Conservation (phyloP, 306 rosid genomes). For the Morella rubra region DNA sequence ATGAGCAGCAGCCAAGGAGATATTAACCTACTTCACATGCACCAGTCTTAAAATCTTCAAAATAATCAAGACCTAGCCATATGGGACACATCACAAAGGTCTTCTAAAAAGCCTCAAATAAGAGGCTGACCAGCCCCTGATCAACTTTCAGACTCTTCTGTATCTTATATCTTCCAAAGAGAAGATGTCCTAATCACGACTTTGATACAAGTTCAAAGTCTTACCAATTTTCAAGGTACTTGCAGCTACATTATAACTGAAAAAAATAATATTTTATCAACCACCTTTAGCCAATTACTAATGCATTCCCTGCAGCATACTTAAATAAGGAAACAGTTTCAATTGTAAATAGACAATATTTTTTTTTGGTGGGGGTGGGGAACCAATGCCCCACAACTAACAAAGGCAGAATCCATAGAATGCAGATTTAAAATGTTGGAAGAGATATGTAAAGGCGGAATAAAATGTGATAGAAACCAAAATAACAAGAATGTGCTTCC, state of each 20-base stretch:
- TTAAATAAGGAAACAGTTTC: background rate
- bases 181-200: background rate
- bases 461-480: background rate
- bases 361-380: no score
- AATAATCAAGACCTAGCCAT: slow-evolving; percentile 19
- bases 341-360: background rate
- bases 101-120: background rate
- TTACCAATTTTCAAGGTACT: background rate
- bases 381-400: background rate
- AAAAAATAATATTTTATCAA: background rate
- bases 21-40: slow-evolving; percentile 60
- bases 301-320: background rate
- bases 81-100: slow-evolving; percentile 8
- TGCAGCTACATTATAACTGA: background rate
- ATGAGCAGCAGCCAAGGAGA: slow-evolving; percentile 84
- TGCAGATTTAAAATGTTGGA: background rate
- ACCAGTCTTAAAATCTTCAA: slow-evolving; percentile 20
- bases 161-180: background rate
- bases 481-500: background rate
- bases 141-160: background rate
- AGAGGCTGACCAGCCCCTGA: background rate
- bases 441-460: background rate
- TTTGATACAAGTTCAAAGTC: slow-evolving; percentile 4
- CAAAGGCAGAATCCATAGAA: background rate
- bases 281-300: background rate